Evolutionary conservation across 169 alveolate genomes (phyloP).

Genomic region (Plasmodium sp.): DNA sequence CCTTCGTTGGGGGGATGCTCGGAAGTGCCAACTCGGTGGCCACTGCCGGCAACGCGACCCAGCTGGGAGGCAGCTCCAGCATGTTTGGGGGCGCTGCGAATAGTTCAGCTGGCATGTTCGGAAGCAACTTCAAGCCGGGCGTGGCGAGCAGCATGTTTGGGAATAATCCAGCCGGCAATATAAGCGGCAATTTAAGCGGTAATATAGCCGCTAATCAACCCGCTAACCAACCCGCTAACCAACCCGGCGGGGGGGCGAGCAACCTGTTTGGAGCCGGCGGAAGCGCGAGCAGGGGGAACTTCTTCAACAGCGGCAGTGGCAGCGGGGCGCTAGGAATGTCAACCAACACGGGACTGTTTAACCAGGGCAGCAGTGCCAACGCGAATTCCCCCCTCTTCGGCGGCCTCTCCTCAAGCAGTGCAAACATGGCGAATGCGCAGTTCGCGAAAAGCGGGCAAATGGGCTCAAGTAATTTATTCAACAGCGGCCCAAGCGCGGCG

Average conservation of each 20-base stretch:
- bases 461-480: neutral
- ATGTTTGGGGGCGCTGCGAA: neutral
- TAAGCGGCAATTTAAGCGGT: no score
- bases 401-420: conserved; percentile 1
- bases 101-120: neutral
- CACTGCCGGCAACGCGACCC: neutral
- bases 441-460: neutral
- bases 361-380: neutral
- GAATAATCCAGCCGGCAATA: neutral
- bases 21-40: neutral
- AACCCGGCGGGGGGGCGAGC: neutral
- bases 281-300: neutral
- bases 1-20: neutral
- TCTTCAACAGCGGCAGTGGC: neutral
- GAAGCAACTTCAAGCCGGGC: neutral
- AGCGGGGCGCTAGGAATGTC: conserved; percentile 12
- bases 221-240: neutral
- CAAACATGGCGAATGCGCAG: neutral
- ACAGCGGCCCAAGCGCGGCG: neutral
- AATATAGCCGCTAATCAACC: no score
- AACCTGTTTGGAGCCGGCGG: conserved; percentile 9
- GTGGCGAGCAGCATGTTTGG: neutral
- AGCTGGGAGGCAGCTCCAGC: neutral
- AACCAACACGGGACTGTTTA: neutral
- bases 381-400: neutral